Evolutionary conservation across 2,329 filamentous ascomycete genomes (phyloP).

Genomic region (Magnaporthales sp.): DNA sequence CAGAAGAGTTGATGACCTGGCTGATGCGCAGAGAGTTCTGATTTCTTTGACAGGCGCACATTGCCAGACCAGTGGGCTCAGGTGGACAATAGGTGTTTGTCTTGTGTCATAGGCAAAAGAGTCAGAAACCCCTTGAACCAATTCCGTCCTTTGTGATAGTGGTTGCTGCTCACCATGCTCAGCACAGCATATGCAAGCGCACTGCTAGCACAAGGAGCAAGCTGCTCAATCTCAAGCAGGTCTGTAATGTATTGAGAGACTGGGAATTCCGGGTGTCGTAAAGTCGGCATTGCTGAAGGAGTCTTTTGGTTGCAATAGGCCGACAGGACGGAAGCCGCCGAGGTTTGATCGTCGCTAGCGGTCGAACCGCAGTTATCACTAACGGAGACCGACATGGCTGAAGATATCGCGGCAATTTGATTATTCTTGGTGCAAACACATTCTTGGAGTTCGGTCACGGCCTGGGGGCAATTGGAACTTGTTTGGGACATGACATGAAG

Average conservation of each 20-base stretch:
- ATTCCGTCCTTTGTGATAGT: no score
- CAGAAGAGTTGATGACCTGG: constrained; percentile 31
- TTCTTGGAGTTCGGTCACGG: constrained; percentile 34
- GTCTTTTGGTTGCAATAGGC: constrained; percentile 39
- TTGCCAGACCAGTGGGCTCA: constrained; percentile 26
- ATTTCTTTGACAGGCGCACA: constrained; percentile 43
- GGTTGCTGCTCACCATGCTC: constrained; percentile 17
- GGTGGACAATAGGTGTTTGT: constrained; percentile 16
- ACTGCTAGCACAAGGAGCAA: constrained; percentile 33
- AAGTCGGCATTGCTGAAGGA: constrained; percentile 18
- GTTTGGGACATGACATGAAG: constrained; percentile 35
- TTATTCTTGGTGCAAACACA: constrained; percentile 44
- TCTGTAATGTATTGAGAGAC: constrained; percentile 42
- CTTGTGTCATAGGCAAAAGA: constrained; percentile 13
- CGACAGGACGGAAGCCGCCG: constrained; percentile 33
- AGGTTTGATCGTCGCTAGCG: constrained; percentile 38
- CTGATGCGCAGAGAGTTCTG: constrained; percentile 35
- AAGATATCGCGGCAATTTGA: constrained; percentile 27
- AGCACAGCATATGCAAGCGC: constrained; percentile 29
- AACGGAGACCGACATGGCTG: constrained; percentile 29
- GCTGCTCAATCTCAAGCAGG: constrained; percentile 29
- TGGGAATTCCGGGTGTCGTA: constrained; percentile 32
- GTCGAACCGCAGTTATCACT: constrained; percentile 33
- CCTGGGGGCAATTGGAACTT: constrained; percentile 31
- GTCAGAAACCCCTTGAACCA: not conserved